These are phyloP conservation scores for Lentinula lateritia DNA, from an alignment of 768 basidiomycete species.

Conservation along the genomic window DNA sequence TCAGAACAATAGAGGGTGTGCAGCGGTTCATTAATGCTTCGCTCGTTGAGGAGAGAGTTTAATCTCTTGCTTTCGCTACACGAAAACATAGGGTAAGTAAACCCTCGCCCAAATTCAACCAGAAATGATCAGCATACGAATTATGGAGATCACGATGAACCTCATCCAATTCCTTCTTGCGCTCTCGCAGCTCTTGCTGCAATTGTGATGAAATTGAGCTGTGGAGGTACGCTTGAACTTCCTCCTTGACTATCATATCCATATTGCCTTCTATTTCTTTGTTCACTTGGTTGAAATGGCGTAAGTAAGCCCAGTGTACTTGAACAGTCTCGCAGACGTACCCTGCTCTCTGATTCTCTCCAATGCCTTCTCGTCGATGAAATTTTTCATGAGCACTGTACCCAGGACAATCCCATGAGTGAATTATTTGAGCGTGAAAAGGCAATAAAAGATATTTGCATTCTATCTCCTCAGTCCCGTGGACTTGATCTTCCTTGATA, in stretches of 20 bases:
- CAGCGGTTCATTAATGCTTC: constrained; percentile 33
- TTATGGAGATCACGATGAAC: constrained; percentile 47
- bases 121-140: constrained; percentile 34
- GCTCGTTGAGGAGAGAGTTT: constrained; percentile 42
- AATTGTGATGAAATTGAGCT: constrained; percentile 39
- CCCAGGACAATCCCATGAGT: neutral
- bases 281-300: constrained; percentile 30
- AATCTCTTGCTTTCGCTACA: constrained; percentile 51
- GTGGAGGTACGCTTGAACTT: constrained; percentile 44
- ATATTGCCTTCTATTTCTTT: constrained; percentile 42
- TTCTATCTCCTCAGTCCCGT: constrained; percentile 44
- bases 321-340: constrained; percentile 14
- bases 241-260: constrained; percentile 42
- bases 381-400: constrained; percentile 41
- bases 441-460: constrained; percentile 21
- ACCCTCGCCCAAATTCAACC: neutral
- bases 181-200: constrained; percentile 41
- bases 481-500: constrained; percentile 37
- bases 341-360: constrained; percentile 41
- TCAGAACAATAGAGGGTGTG: constrained; percentile 42
- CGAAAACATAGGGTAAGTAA: neutral
- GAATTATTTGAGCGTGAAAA: neutral
- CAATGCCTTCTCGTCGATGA: constrained; percentile 37
- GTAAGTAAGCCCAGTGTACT: neutral
- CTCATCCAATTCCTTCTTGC: constrained; percentile 39